Conservation (phyloP, 1,284 basidiomycete species). For the Apiotrichum akiyoshidainum region DNA sequence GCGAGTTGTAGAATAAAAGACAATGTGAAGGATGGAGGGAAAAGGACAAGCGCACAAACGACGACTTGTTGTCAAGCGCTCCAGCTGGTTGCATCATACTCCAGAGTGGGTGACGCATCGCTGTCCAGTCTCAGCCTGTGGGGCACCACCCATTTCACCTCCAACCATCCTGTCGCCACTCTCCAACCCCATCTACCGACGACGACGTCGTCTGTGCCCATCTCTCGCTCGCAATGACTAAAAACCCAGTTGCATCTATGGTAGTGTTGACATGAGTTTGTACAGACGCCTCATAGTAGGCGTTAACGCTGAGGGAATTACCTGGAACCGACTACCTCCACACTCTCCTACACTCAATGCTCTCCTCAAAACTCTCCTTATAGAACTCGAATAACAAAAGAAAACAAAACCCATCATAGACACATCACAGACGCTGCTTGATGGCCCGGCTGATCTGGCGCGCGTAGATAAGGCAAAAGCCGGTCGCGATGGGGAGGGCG, state of each 20-base stretch:
- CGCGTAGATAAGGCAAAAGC: slow-evolving; percentile 44
- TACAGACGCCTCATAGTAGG: background rate
- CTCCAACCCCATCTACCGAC: no score
- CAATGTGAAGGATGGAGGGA: no score
- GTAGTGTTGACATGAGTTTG: slow-evolving; percentile 1
- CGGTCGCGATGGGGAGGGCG: slow-evolving; percentile 44
- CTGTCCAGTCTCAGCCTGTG: no score
- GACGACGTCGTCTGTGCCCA: no score
- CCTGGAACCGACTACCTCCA: background rate
- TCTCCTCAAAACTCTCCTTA: background rate
- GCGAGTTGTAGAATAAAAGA: no score
- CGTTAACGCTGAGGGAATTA: background rate
- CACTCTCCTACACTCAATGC: background rate
- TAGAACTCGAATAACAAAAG: background rate
- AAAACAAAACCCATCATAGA: background rate
- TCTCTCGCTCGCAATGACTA: background rate
- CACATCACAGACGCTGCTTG: slow-evolving; percentile 33
- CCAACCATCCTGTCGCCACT: no score
- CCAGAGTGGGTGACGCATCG: background rate
- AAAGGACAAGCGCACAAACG: no score
- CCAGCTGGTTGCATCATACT: background rate
- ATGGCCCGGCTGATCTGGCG: slow-evolving; percentile 42
- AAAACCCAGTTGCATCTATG: slow-evolving; percentile 2
- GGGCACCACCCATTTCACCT: no score
- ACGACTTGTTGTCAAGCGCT: no score